Percentiles rank a stretch among this genome's conserved stretches.
Evolutionary conservation across 1,284 basidiomycete genomes (phyloP).

Genomic region (Austroboletus novae-zelandiae): DNA sequence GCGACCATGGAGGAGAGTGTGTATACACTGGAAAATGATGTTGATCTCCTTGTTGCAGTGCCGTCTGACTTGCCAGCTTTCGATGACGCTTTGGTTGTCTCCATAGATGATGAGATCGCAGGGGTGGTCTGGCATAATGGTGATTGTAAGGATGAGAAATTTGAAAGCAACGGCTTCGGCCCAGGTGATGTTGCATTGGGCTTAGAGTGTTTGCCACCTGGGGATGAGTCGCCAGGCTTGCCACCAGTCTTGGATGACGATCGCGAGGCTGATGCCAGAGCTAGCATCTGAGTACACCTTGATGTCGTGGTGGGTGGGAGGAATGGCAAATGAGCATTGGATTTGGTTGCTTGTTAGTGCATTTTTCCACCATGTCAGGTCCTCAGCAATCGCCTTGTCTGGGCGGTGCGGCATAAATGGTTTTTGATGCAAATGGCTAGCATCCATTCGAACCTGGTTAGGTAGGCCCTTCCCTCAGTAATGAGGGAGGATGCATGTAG

Average conservation of each 20-base stretch:
- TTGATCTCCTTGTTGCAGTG: conserved; percentile 33
- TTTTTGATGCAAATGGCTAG: background rate
- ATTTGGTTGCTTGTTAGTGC: background rate
- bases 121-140: rapidly evolving
- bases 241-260: conserved; percentile 3
- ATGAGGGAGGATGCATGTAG: background rate
- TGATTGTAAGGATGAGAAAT: conserved; percentile 28
- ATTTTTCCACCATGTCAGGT: background rate
- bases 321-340: background rate
- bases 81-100: conserved; percentile 39
- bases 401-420: conserved; percentile 6
- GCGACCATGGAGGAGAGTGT: conserved; percentile 18
- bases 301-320: background rate
- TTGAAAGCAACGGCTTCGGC: conserved; percentile 8
- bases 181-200: conserved; percentile 14
- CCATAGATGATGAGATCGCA: conserved; percentile 26
- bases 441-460: conserved; percentile 10
- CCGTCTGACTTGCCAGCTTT: conserved; percentile 37
- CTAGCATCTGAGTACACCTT: background rate
- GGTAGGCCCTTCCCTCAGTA: background rate
- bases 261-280: background rate
- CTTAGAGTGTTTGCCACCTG: background rate
- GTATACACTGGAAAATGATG: conserved; percentile 10
- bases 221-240: conserved; percentile 3
- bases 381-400: background rate